Conservation (phyloP, 331 rosid species). For the Quercus tomentella region DNA sequence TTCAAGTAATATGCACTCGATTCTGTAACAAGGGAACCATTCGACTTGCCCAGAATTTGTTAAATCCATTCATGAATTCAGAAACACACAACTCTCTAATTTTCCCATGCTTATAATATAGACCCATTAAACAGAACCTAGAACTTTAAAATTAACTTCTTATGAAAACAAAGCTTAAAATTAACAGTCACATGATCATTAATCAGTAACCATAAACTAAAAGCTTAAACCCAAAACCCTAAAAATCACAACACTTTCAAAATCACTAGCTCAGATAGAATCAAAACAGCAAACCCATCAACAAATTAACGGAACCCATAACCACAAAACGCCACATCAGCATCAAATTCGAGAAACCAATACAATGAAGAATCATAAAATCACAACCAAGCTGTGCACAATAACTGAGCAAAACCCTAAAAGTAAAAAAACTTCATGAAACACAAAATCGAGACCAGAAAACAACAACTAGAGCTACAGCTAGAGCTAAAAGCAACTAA, state of each 20-base stretch:
- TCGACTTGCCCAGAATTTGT: neutral
- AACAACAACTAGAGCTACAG: constrained; percentile 9
- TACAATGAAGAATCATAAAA: constrained; percentile 3
- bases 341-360: constrained; percentile 7
- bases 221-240: constrained; percentile 6
- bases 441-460: neutral
- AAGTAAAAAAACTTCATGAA: neutral
- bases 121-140: neutral
- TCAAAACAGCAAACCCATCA: neutral
- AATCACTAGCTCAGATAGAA: neutral
- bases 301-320: constrained; percentile 18
- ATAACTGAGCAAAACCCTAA: constrained; percentile 33
- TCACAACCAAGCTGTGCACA: neutral
- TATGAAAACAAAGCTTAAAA: neutral
- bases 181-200: neutral
- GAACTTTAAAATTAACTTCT: neutral
- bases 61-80: neutral
- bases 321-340: neutral
- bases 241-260: neutral
- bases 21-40: neutral
- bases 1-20: neutral
- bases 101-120: neutral
- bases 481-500: constrained; percentile 16
- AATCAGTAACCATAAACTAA: neutral
- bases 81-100: neutral